Evolutionary conservation across 176 grass and related monocot genomes (phyloP), one percentile per base, ranked within the genome.

Genomic region (Triticum timopheevii): DNA sequence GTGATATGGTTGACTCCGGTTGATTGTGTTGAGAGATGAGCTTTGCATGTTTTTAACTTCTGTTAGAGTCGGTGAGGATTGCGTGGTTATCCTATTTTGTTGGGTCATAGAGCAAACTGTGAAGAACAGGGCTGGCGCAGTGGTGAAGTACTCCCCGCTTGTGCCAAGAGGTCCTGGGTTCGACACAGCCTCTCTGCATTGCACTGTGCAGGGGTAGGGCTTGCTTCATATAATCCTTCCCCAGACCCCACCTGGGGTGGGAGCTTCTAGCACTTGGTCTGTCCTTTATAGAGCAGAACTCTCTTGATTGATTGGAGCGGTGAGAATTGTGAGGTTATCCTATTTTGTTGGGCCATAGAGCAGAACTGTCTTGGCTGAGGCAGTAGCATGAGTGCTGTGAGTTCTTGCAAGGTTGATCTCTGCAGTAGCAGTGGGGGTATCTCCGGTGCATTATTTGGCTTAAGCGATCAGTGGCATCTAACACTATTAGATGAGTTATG

Each of bases 381-480:
- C 63, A 70, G 76, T n/a, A 71, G 33, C n/a, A 70, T 15, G 8
- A 11, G 44, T 49, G 20, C 58, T 47, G 44, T 47, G 44, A 54
- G 19, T 56, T 78, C 28, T 69, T 86, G 64, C 75, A 69, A 69
- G 81, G 16, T 70, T 80, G 61, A 63, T 79, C 8, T 77, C 65
- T 81, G 68, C 35, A 81, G 20, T 69, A 84, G 67, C 24, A 76
- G 38, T 84, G 45, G 44, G 87, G 22, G 47, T 38, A 20, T 73
- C 44, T 44, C 6, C 47, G 15, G 45, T 80, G 59, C 12, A 68
- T 61, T 54, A 33, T 73, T 73, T 74, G 42, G 47, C 76, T 87
- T 74, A 27, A 20, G 22, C 9, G 13, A 75, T 34, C 47, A 59
- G 27, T 79, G 35, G 5, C 81, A 68, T 88, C 69, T 44, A 88